Conservation (phyloP, 1,139 yeast genomes). For the Suhomyces choctaworum region DNA sequence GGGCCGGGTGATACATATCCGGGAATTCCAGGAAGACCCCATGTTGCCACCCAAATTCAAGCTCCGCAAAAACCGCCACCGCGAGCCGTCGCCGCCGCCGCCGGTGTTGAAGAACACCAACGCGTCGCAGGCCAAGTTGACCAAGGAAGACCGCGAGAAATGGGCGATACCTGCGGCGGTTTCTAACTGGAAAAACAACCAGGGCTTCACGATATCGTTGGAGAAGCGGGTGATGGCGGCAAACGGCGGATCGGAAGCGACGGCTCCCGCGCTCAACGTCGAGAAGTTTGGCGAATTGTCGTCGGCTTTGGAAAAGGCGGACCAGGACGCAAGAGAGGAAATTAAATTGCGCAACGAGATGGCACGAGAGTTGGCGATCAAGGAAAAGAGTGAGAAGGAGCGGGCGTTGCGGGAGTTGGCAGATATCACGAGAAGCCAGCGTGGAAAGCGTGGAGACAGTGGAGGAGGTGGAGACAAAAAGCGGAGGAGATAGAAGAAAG, state of each 20-base stretch:
- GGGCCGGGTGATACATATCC: conserved; percentile 32
- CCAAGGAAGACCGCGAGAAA: conserved; percentile 72
- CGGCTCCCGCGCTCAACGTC: conserved; percentile 48
- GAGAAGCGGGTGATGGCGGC: conserved; percentile 73
- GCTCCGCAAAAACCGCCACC: conserved; percentile 69
- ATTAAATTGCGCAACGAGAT: conserved; percentile 59
- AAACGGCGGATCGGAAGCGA: conserved; percentile 38
- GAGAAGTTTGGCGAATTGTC: conserved; percentile 62
- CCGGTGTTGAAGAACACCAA: conserved; percentile 36
- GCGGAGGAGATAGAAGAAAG: no score
- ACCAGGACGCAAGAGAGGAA: conserved; percentile 69
- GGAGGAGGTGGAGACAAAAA: conserved; percentile 4
- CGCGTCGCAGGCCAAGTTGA: conserved; percentile 40
- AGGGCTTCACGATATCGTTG: conserved; percentile 81
- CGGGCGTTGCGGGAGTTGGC: conserved; percentile 59
- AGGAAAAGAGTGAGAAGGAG: conserved; percentile 61
- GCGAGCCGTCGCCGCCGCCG: conserved; percentile 67
- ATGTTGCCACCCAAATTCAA: conserved; percentile 81
- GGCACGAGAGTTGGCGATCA: conserved; percentile 54
- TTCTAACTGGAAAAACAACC: conserved; percentile 95
- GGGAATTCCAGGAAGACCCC: conserved; percentile 66
- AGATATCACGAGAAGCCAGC: conserved; percentile 49
- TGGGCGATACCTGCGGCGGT: conserved; percentile 93
- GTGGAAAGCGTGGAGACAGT: conserved; percentile 7
- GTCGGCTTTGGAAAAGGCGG: conserved; percentile 75